These are phyloP conservation scores for Glebionis coronaria DNA, from an alignment of 129 eudicot genomes.

Conservation along the genomic window DNA sequence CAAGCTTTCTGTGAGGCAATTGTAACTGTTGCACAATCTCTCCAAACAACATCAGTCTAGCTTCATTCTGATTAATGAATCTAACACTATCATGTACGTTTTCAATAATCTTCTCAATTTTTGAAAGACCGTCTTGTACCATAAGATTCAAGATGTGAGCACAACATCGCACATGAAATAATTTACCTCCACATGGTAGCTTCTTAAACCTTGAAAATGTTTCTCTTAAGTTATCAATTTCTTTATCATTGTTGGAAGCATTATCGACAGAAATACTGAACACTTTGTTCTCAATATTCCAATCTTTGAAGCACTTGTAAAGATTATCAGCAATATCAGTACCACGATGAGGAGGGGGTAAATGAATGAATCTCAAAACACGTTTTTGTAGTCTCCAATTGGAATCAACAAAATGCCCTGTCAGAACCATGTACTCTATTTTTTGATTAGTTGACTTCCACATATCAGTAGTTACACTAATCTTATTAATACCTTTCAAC, in stretches of 20 bases:
- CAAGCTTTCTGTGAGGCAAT: not conserved
- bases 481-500: not conserved
- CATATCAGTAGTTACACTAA: conserved; percentile 6
- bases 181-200: not conserved
- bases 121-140: not conserved
- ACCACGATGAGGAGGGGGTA: not conserved
- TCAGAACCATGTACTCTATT: conserved; percentile 3
- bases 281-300: not conserved
- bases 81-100: not conserved
- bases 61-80: not conserved
- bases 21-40: not conserved
- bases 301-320: not conserved
- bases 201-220: not conserved
- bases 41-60: not conserved
- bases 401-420: not conserved
- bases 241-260: not conserved
- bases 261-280: not conserved
- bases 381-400: not conserved
- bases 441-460: conserved; percentile 20
- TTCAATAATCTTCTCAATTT: not conserved
- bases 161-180: too few relatives aligned
- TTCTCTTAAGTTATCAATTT: not conserved
- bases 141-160: not conserved
- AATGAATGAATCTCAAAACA: not conserved
- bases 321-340: not conserved